Evolutionary conservation across 768 basidiomycete species (phyloP), one percentile per base, ranked within the genome.

Genomic region (Suillus americanus): DNA sequence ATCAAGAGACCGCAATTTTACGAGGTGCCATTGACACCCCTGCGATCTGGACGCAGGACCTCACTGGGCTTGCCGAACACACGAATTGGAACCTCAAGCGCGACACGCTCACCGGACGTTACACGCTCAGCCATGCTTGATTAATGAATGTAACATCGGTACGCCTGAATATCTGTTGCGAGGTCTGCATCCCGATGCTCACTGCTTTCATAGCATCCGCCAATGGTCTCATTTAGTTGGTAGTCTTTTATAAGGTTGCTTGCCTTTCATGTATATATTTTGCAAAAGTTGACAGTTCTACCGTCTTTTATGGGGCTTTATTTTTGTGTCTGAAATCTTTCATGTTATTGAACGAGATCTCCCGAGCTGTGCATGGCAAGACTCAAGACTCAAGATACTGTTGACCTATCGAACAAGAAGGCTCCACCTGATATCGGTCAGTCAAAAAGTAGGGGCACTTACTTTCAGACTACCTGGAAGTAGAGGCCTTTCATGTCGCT

Each of bases 21-120:
- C 23, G 38, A 20, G 55, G 20, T 20, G 54, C 30, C 30, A 60
- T 62, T n/a, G 33, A 60, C 10, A 62, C 55, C 2, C 35, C 25
- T 14, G 18, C 12, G 30, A 60, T 62, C 55, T 62, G 55, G 61
- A 4, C n/a, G 30, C 23, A 35, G 9, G 30, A 60, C n/a, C 61
- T 62, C 1, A 2, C 28, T 18, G 30, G 1, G 7, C 61, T 60
- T 20, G 1, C 16, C 2, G 13, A 60, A 7, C 12, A 2, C 54
- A 62, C 61, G 2, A 23, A 13, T 37, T 62, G 61, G 61, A 62
- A 9, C 54, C 61, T 62, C 7, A 2, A 7, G 16, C 45, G 61
- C 6, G 53, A 54, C 12, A 0, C 5, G 12, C 1, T 3, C 30
- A n/a, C 6, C 14, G 53, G 53, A n/a, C 20, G 10, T 13, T 54